phyloP scores from a whole-genome alignment of 345 rosid genomes.

The Carallia pectinifolia region DNA sequence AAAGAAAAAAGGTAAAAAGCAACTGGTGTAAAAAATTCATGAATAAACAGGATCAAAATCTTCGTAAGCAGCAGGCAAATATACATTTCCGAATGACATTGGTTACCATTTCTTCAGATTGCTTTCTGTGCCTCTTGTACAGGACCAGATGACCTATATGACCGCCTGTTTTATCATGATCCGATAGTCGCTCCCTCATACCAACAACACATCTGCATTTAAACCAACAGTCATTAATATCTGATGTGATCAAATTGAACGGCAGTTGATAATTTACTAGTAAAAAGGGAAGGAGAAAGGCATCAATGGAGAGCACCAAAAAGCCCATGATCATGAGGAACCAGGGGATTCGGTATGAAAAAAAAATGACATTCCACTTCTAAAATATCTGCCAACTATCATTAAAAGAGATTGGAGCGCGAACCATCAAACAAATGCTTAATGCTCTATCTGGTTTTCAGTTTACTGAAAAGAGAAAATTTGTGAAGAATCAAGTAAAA shows the following conservation, averaged over 20 bases:
- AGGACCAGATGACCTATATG: conserved; percentile 34
- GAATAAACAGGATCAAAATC: not conserved
- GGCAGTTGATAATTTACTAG: not conserved
- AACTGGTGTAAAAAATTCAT: not conserved
- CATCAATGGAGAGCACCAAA: not conserved
- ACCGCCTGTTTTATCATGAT: conserved; percentile 9
- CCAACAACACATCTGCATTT: conserved; percentile 36
- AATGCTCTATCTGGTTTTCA: not conserved
- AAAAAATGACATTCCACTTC: not conserved
- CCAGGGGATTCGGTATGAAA: not conserved
- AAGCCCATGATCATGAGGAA: not conserved
- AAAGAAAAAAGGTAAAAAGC: not conserved
- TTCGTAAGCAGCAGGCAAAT: not conserved
- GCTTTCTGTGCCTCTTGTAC: conserved; percentile 19
- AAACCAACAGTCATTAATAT: conserved; percentile 8
- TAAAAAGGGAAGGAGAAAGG: too few species aligned
- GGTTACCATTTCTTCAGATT: conserved; percentile 29
- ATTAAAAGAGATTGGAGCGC: too few species aligned
- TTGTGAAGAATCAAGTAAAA: not conserved
- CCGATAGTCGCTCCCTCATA: conserved; percentile 3
- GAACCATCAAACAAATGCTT: too few species aligned
- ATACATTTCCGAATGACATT: not conserved
- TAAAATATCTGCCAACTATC: too few species aligned
- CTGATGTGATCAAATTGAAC: not conserved
- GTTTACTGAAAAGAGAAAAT: not conserved